phyloP scores from a whole-genome alignment of 176 grass and related monocot genomes.

The Bothriochloa decipiens region DNA sequence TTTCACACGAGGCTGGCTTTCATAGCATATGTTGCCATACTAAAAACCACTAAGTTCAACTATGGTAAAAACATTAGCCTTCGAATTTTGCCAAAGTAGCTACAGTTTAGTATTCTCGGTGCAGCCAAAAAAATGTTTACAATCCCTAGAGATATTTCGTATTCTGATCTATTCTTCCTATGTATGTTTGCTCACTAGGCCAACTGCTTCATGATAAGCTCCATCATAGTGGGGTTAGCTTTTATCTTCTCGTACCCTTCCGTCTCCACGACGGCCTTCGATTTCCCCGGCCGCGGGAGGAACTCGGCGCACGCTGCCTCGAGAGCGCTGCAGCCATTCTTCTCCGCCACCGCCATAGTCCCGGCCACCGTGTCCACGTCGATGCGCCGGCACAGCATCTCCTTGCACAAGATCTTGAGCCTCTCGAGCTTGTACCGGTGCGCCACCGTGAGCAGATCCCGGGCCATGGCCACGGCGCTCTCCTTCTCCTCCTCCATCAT shows the following conservation, averaged over 20 bases:
- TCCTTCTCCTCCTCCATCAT: too few species aligned
- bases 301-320: conserved; percentile 15
- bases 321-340: neutral
- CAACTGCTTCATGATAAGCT: neutral
- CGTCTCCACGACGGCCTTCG: neutral
- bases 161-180: too few species aligned
- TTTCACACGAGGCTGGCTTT: too few species aligned
- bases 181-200: too few species aligned
- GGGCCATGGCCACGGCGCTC: neutral
- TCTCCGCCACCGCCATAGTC: neutral
- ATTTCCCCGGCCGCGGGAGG: neutral
- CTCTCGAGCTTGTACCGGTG: neutral
- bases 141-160: too few species aligned
- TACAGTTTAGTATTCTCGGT: too few species aligned
- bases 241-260: neutral
- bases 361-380: neutral
- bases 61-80: too few species aligned
- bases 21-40: too few species aligned
- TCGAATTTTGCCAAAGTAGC: too few species aligned
- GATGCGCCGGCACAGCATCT: neutral
- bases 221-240: neutral
- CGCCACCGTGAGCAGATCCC: neutral
- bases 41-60: too few species aligned
- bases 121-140: too few species aligned
- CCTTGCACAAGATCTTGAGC: conserved; percentile 9